Conservation (phyloP, 352 stramenopile species). For the Globisporangium polare region DNA sequence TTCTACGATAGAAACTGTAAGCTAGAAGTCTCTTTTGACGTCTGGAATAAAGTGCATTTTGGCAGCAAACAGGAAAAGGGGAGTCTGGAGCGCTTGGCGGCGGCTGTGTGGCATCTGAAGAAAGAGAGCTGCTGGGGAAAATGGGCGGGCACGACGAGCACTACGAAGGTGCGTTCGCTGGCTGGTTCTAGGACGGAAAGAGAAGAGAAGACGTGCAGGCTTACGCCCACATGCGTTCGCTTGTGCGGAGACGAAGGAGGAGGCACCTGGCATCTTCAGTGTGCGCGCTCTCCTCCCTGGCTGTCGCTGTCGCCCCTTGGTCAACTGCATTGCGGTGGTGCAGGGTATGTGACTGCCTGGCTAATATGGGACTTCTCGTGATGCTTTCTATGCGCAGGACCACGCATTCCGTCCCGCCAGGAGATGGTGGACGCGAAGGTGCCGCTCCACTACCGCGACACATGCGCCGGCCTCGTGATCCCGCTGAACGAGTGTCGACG, state of each 20-base stretch:
- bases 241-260: background rate
- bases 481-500: constrained; percentile 95
- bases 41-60: background rate
- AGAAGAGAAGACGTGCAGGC: background rate
- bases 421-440: constrained; percentile 94
- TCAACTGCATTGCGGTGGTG: background rate
- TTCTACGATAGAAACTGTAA: background rate
- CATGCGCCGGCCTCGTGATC: constrained; percentile 94
- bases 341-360: background rate
- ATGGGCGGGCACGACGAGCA: constrained; percentile 59
- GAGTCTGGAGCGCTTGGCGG: constrained; percentile 17
- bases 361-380: background rate
- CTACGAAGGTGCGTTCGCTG: constrained; percentile 51
- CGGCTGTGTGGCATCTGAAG: constrained; percentile 31
- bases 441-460: constrained; percentile 94
- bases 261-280: background rate
- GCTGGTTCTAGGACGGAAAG: background rate
- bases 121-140: constrained; percentile 27
- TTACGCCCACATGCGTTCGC: background rate
- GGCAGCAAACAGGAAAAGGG: background rate
- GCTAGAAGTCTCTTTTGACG: background rate
- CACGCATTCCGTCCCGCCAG: constrained; percentile 75
- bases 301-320: background rate
- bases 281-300: background rate
- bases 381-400: constrained; percentile 32